These are phyloP conservation scores for Pseudogymnoascus sp. DNA, from an alignment of 2,329 filamentous ascomycete species.

Conservation along the genomic window DNA sequence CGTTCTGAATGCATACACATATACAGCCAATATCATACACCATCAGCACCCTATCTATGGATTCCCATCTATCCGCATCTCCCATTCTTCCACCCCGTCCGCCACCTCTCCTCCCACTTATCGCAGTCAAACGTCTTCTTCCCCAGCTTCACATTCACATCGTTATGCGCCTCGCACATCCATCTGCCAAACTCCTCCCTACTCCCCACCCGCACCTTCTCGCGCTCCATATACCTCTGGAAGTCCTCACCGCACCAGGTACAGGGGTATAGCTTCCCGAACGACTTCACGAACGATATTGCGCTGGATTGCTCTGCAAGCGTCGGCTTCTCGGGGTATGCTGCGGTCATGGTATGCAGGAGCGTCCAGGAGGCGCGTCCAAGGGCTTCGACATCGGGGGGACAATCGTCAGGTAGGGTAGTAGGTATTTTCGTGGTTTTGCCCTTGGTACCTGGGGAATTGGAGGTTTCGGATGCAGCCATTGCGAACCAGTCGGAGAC, in stretches of 20 bases:
- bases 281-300: slow-evolving; percentile 66
- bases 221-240: slow-evolving; percentile 63
- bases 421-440: slow-evolving; percentile 30
- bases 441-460: slow-evolving; percentile 27
- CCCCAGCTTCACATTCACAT: slow-evolving; percentile 80
- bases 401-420: slow-evolving; percentile 59
- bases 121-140: slow-evolving; percentile 86
- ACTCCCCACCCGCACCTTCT: slow-evolving; percentile 49
- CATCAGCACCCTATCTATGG: not conserved
- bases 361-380: slow-evolving; percentile 90
- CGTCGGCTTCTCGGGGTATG: slow-evolving; percentile 67
- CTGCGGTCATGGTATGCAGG: slow-evolving; percentile 82
- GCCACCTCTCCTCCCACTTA: slow-evolving; percentile 89
- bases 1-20: not conserved
- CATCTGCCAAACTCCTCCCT: slow-evolving; percentile 68
- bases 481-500: slow-evolving; percentile 35
- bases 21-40: not conserved
- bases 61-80: slow-evolving; percentile 17
- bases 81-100: slow-evolving; percentile 74
- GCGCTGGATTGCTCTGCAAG: slow-evolving; percentile 66
- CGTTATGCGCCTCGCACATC: slow-evolving; percentile 82
- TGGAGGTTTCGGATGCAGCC: slow-evolving; percentile 43
- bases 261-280: slow-evolving; percentile 86
- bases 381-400: slow-evolving; percentile 79
- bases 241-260: slow-evolving; percentile 95